Conservation (phyloP, 2,329 filamentous ascomycete genomes). For the Cladosporium sp. region DNA sequence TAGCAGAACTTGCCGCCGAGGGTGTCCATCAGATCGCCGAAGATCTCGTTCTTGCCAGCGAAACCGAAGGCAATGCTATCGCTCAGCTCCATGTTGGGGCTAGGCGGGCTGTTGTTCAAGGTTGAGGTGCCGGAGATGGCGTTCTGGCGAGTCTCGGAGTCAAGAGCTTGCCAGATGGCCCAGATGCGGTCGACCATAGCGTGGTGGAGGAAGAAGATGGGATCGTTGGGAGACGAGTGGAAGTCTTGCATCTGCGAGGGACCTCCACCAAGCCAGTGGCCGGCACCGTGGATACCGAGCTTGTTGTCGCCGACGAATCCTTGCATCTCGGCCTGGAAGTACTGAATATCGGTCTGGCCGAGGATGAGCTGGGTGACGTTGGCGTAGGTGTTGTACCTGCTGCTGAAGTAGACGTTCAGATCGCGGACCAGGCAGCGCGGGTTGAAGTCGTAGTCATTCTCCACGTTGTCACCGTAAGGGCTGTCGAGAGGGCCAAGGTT, state of each 20-base stretch:
- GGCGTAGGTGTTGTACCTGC: conserved; percentile 16
- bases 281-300: conserved; percentile 38
- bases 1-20: conserved; percentile 15
- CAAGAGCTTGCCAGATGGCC: conserved; percentile 45
- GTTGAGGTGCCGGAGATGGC: conserved; percentile 42
- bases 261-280: conserved; percentile 45
- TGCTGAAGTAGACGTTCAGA: conserved; percentile 24
- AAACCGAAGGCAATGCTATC: conserved; percentile 28
- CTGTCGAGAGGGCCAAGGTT: conserved; percentile 17
- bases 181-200: conserved; percentile 43
- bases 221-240: conserved; percentile 39
- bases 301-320: conserved; percentile 25
- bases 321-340: conserved; percentile 12
- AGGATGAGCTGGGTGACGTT: conserved; percentile 20
- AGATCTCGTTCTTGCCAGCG: conserved; percentile 8
- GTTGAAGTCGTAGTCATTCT: conserved; percentile 15
- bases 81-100: conserved; percentile 40
- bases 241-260: conserved; percentile 17
- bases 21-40: conserved; percentile 14
- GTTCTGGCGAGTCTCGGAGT: conserved; percentile 32
- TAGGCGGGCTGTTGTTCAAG: conserved; percentile 40
- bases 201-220: conserved; percentile 45
- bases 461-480: conserved; percentile 22
- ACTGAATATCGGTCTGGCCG: conserved; percentile 12
- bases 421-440: conserved; percentile 27